phyloP scores from a whole-genome alignment of 1,139 yeast genomes.

The Taphrina sp. region DNA sequence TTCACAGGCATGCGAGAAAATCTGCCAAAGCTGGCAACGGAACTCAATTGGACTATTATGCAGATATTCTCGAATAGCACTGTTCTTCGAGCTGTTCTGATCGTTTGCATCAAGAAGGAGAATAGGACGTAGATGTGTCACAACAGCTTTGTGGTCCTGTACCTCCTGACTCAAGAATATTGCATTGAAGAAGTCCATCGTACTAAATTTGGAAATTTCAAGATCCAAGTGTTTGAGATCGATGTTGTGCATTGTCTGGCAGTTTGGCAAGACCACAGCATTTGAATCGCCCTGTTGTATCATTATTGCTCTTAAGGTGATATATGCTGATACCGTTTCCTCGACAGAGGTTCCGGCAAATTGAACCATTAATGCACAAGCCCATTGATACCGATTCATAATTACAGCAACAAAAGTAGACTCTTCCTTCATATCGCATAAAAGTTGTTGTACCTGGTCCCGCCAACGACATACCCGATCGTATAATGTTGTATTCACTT shows the following conservation, averaged over 20 bases:
- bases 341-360: conserved; percentile 43
- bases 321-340: conserved; percentile 37
- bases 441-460: conserved; percentile 39
- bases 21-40: conserved; percentile 71
- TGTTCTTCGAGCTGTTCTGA: conserved; percentile 36
- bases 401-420: conserved; percentile 9
- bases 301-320: conserved; percentile 33
- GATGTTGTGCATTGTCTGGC: conserved; percentile 59
- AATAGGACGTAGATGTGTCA: conserved; percentile 57
- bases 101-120: conserved; percentile 44
- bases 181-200: conserved; percentile 63
- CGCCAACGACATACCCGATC: conserved; percentile 19
- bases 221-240: conserved; percentile 54
- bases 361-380: conserved; percentile 46
- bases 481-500: neutral
- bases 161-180: conserved; percentile 48
- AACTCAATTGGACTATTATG: conserved; percentile 63
- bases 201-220: conserved; percentile 66
- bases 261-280: conserved; percentile 43
- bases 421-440: conserved; percentile 38
- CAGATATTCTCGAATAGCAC: conserved; percentile 49
- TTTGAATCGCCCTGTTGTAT: neutral
- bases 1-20: conserved; percentile 60
- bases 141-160: conserved; percentile 50
- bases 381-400: conserved; percentile 48